phyloP scores from a whole-genome alignment of 2,329 filamentous ascomycete species.

The Alternaria gansuensis region DNA sequence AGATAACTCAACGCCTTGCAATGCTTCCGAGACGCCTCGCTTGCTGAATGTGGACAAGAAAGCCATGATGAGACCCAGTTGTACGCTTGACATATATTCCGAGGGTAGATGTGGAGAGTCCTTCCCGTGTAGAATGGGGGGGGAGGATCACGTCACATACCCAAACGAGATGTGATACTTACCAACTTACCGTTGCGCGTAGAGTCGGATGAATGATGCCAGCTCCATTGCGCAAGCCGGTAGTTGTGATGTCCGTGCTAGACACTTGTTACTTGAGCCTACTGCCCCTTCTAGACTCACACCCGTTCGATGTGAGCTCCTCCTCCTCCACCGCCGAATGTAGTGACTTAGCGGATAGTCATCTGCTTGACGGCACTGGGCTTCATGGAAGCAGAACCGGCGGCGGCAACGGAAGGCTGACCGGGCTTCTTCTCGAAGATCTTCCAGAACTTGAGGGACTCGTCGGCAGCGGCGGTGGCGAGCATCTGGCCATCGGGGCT shows the following conservation, averaged over 20 bases:
- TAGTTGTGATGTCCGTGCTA: slow-evolving; percentile 29
- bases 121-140: slow-evolving; percentile 19
- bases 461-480: slow-evolving; percentile 92
- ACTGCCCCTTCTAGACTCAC: slow-evolving; percentile 20
- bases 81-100: slow-evolving; percentile 36
- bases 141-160: slow-evolving; percentile 51
- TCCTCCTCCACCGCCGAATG: background rate
- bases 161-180: slow-evolving; percentile 54
- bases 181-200: slow-evolving; percentile 56
- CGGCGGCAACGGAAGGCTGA: slow-evolving; percentile 68
- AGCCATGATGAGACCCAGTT: slow-evolving; percentile 31
- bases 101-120: slow-evolving; percentile 47
- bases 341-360: slow-evolving; percentile 64
- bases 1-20: slow-evolving; percentile 34
- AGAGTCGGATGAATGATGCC: slow-evolving; percentile 45
- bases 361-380: slow-evolving; percentile 90
- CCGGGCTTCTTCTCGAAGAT: slow-evolving; percentile 98
- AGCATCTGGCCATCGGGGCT: slow-evolving; percentile 98
- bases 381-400: slow-evolving; percentile 76
- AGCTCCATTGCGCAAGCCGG: slow-evolving; percentile 53
- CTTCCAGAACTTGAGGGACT: slow-evolving; percentile 99
- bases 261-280: slow-evolving; percentile 27
- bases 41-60: slow-evolving; percentile 35
- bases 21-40: slow-evolving; percentile 48
- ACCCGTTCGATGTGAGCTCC: background rate